A percentile compares a stretch with the other conserved stretches of the same genome.
These are phyloP conservation scores for Nephelium lappaceum DNA, from an alignment of 345 rosid species.

Conservation along the genomic window DNA sequence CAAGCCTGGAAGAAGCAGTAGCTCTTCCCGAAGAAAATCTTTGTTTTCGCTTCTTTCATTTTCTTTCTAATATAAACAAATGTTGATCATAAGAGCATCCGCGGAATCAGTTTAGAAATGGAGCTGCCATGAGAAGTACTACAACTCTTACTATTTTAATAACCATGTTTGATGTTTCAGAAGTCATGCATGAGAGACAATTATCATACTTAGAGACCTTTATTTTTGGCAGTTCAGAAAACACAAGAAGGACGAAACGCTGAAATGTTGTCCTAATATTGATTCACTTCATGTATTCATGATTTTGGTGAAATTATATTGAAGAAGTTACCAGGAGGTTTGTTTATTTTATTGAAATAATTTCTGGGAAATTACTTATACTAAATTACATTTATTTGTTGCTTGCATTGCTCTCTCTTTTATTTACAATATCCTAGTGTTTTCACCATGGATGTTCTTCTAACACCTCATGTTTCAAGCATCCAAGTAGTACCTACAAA, in stretches of 20 bases:
- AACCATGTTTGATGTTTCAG: background rate
- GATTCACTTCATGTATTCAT: background rate
- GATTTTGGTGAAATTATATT: background rate
- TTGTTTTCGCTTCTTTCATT: background rate
- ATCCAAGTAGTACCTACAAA: too few relatives aligned
- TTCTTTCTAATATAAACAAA: background rate
- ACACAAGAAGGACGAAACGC: background rate
- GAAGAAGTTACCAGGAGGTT: background rate
- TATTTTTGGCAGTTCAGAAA: background rate
- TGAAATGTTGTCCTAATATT: background rate
- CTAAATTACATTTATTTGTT: too few relatives aligned
- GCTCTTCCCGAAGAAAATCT: background rate
- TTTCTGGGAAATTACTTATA: too few relatives aligned
- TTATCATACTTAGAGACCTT: too few relatives aligned
- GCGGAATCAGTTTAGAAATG: background rate
- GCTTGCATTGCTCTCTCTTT: too few relatives aligned
- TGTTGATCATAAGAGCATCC: background rate
- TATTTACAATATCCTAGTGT: too few relatives aligned
- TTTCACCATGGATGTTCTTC: too few relatives aligned
- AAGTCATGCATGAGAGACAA: background rate
- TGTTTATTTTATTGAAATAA: too few relatives aligned
- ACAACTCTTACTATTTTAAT: background rate
- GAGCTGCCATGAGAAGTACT: background rate
- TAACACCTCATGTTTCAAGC: too few relatives aligned
- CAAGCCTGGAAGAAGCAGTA: conserved; percentile 4